Percentiles rank a stretch among this genome's conserved stretches.
These are phyloP conservation scores for Phaeotremella fagi DNA, from an alignment of 768 basidiomycete species.

Conservation along the genomic window DNA sequence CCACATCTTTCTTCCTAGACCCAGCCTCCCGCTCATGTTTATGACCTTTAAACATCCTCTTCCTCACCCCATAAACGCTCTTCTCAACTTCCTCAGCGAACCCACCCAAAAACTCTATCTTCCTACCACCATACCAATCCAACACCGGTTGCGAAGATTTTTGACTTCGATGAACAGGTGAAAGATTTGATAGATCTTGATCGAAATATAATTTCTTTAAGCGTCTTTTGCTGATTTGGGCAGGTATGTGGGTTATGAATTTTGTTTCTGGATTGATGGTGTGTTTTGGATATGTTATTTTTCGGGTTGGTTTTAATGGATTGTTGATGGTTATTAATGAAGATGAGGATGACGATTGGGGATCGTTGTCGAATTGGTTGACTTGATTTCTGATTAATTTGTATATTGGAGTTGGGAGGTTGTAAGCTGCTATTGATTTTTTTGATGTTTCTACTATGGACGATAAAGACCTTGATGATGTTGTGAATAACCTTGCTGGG, in stretches of 20 bases:
- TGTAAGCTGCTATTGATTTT: too few relatives aligned
- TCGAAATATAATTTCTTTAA: background rate
- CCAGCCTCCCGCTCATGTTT: constrained; percentile 34
- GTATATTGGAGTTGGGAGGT: constrained; percentile 12
- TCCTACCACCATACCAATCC: constrained; percentile 11
- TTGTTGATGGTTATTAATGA: background rate
- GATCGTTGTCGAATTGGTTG: constrained; percentile 7
- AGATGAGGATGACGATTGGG: too few relatives aligned
- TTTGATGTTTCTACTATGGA: background rate
- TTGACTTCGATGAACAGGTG: constrained; percentile 31
- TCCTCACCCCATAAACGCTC: constrained; percentile 26
- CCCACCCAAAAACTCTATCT: constrained; percentile 25
- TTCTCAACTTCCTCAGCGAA: constrained; percentile 9
- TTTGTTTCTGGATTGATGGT: constrained; percentile 16
- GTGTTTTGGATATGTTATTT: constrained; percentile 26
- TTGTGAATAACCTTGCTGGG: constrained; percentile 9
- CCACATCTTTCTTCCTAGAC: constrained; percentile 27
- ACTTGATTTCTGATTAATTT: constrained; percentile 15
- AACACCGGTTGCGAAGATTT: constrained; percentile 18
- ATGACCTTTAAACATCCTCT: constrained; percentile 40
- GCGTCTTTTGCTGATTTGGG: background rate
- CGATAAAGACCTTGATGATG: background rate
- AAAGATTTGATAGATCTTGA: constrained; percentile 34
- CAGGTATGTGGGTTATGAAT: background rate
- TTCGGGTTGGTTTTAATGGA: background rate